These are phyloP conservation scores for Fusarium mundagurra DNA, from an alignment of 2,329 filamentous ascomycete species.

Conservation along the genomic window DNA sequence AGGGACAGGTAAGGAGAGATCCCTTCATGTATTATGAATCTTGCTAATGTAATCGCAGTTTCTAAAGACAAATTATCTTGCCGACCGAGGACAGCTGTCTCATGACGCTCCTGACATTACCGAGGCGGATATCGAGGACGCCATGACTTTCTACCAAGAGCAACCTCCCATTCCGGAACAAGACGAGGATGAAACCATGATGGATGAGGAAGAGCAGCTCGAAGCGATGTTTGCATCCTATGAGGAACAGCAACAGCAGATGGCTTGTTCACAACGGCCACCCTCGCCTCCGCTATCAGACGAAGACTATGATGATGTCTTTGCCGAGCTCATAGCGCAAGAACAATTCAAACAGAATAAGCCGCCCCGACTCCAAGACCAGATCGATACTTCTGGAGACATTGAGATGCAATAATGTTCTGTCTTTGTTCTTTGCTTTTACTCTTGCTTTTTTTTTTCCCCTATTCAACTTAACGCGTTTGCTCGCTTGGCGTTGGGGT, in stretches of 20 bases:
- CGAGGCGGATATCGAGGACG: slow-evolving; percentile 63
- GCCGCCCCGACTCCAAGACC: slow-evolving; percentile 44
- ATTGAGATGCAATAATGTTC: slow-evolving; percentile 24
- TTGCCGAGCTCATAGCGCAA: slow-evolving; percentile 56
- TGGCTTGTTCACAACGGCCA: slow-evolving; percentile 38
- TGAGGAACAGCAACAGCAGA: slow-evolving; percentile 47
- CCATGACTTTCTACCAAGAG: slow-evolving; percentile 50
- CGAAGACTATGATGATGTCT: slow-evolving; percentile 70
- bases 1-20: slow-evolving; percentile 57
- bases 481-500: slow-evolving; percentile 32
- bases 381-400: slow-evolving; percentile 60
- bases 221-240: slow-evolving; percentile 65
- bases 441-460: not conserved
- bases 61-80: slow-evolving; percentile 49
- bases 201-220: slow-evolving; percentile 67
- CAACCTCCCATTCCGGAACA: slow-evolving; percentile 20
- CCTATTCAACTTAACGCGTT: slow-evolving; percentile 7
- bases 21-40: not conserved
- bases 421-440: not conserved
- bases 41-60: slow-evolving; percentile 42
- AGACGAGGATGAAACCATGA: slow-evolving; percentile 60
- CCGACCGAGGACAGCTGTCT: slow-evolving; percentile 46
- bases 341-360: slow-evolving; percentile 36
- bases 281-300: slow-evolving; percentile 56
- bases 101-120: slow-evolving; percentile 53